Conservation (phyloP, 495 filamentous ascomycete genomes). For the Collariella sp. region DNA sequence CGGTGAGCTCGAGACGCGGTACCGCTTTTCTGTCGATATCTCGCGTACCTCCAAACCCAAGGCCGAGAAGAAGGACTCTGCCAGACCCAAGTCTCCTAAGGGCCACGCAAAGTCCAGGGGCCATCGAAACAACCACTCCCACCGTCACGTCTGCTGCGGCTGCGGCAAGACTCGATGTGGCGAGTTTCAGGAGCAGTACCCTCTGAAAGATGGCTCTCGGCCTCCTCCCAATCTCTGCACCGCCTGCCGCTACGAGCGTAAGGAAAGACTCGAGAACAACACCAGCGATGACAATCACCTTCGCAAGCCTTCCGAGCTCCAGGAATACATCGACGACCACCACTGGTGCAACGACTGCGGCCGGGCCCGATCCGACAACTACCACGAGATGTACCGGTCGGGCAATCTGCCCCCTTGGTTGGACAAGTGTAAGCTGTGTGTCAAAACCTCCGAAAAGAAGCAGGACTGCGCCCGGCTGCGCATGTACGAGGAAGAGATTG, state of each 20-base stretch:
- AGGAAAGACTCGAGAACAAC: background rate
- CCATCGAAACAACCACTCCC: background rate
- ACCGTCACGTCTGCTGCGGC: conserved; percentile 15
- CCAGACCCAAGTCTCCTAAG: background rate
- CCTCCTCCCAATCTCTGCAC: conserved; percentile 23
- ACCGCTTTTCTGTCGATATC: conserved; percentile 4
- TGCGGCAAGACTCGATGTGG: conserved; percentile 24
- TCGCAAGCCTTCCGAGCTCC: background rate
- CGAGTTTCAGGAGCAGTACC: conserved; percentile 22
- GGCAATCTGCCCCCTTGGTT: background rate
- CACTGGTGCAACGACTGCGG: conserved; percentile 14
- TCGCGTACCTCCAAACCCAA: background rate
- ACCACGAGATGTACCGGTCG: background rate
- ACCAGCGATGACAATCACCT: background rate
- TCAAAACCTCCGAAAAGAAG: background rate
- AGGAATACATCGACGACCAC: background rate
- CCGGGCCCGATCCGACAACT: conserved; percentile 4
- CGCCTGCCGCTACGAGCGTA: conserved; percentile 12
- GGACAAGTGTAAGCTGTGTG: background rate
- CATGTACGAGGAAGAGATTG: background rate
- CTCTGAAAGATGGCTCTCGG: background rate
- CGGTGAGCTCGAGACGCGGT: background rate
- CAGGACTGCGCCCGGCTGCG: background rate
- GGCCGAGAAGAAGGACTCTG: background rate
- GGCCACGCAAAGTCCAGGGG: background rate